Evolutionary conservation across 768 basidiomycete genomes (phyloP), one percentile per base, ranked within the genome.

Genomic region (Antrodiella citrinella): DNA sequence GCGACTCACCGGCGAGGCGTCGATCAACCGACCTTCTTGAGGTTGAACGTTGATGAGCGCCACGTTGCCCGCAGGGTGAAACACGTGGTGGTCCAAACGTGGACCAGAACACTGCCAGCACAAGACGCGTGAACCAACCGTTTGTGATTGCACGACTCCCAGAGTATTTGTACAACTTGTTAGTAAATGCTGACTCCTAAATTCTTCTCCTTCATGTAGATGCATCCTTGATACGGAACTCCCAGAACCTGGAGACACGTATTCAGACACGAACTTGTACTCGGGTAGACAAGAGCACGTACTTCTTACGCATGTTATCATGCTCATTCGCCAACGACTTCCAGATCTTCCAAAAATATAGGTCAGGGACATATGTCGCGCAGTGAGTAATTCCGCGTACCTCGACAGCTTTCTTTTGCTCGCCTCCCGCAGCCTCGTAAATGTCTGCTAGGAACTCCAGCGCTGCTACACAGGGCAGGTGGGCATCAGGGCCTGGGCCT

Each of bases 361-460:
- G 35, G 44, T 26, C 38, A 24, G 23, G 15, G 26, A 11, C 2
- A n/a, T n/a, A n/a, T n/a, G n/a, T n/a, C n/a, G n/a, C n/a, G 13
- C 12, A 20, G 18, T 30, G n/a, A 49, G 19, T 30, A 26, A 20
- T 47, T 20, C 11, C 4, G n/a, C 49, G 62, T 39, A 69, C 69
- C 56, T 67, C 57, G 7, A 65, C 57, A 22, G 71, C 71, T 51
- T 67, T 73, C 49, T 68, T 49, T 38, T 66, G 67, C 10, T 74
- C 71, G 23, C 73, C 71, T n/a, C 76, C 81, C 47, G 74, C 73
- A 26, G 72, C 67, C 57, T 85, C 84, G 58, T 80, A 73, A 2
- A 82, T 72, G 59, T 94, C 90, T 0, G 91, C 92, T 54, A 91
- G 56, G 65, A 93, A 91, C 64, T 95, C 92, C 44, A 94, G 70